Evolutionary conservation across 1,284 basidiomycete species (phyloP).

Genomic region (Sutorius eximius): DNA sequence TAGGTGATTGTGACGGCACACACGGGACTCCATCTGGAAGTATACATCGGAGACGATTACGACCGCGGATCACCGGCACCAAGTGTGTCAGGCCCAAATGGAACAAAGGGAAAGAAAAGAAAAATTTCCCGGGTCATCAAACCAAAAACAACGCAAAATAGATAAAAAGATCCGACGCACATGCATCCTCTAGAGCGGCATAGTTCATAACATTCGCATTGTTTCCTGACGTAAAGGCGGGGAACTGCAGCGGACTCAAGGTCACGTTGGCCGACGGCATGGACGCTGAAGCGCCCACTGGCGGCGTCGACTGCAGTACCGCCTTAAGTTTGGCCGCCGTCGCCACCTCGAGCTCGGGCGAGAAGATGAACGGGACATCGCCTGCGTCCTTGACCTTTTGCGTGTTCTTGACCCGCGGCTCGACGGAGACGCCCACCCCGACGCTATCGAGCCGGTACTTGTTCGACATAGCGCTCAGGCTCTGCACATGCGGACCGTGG

Average conservation of each 20-base stretch:
- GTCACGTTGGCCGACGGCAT: neutral
- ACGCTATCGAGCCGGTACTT: constrained; percentile 27
- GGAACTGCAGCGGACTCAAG: constrained; percentile 10
- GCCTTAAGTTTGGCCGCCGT: constrained; percentile 32
- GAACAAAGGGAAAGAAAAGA: neutral
- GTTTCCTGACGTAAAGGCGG: constrained; percentile 24
- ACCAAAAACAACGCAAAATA: constrained; percentile 1
- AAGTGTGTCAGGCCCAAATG: neutral
- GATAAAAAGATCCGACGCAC: constrained; percentile 25
- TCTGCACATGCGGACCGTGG: constrained; percentile 22
- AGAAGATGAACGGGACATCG: constrained; percentile 35
- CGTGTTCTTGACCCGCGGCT: constrained; percentile 18
- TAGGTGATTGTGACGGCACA: constrained; percentile 6
- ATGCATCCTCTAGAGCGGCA: constrained; percentile 20
- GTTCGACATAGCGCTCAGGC: constrained; percentile 25
- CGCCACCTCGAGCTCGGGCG: constrained; percentile 31
- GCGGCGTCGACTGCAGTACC: constrained; percentile 21
- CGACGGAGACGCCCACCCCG: constrained; percentile 1
- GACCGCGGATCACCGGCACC: constrained; percentile 11
- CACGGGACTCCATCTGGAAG: neutral
- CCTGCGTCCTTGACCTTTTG: constrained; percentile 33
- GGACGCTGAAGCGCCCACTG: neutral
- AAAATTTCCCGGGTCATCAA: constrained; percentile 3
- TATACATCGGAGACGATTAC: constrained; percentile 9
- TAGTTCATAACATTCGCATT: constrained; percentile 20